These are phyloP conservation scores for Triticum dicoccoides DNA, from an alignment of 176 grass and related monocot species.

Conservation along the genomic window DNA sequence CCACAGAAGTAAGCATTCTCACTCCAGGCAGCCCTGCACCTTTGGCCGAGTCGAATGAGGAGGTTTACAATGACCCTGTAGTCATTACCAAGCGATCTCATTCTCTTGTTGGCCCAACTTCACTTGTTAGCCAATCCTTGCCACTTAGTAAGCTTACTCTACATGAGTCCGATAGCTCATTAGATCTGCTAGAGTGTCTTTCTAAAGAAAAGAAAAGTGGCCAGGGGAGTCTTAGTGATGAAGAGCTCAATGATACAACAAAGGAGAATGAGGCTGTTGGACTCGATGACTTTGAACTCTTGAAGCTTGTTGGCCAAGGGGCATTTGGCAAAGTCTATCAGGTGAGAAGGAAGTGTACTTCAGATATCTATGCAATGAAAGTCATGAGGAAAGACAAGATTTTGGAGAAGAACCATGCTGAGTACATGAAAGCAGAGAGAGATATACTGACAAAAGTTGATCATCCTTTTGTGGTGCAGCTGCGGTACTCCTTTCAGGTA, in stretches of 20 bases:
- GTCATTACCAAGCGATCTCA: conserved; percentile 89
- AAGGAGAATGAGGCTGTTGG: conserved; percentile 66
- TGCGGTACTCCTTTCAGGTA: conserved; percentile 99
- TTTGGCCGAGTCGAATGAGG: conserved; percentile 50
- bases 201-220: conserved; percentile 48
- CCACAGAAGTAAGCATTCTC: conserved; percentile 39
- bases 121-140: conserved; percentile 68
- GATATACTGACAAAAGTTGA: conserved; percentile 98
- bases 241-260: conserved; percentile 43
- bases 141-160: conserved; percentile 75
- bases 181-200: conserved; percentile 64
- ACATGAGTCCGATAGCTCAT: conserved; percentile 52
- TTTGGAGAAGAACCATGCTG: conserved; percentile 96
- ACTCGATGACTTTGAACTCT: conserved; percentile 83
- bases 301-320: conserved; percentile 97
- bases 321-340: conserved; percentile 99
- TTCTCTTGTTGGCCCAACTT: conserved; percentile 86
- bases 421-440: conserved; percentile 99
- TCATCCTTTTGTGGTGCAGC: conserved; percentile 94
- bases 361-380: conserved; percentile 99
- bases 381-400: conserved; percentile 99
- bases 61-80: conserved; percentile 70
- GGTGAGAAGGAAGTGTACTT: conserved; percentile 89
- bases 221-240: conserved; percentile 37
- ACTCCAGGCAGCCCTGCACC: conserved; percentile 56